phyloP scores from a whole-genome alignment of 352 stramenopile species.

The Halophytophthora polymorphica region DNA sequence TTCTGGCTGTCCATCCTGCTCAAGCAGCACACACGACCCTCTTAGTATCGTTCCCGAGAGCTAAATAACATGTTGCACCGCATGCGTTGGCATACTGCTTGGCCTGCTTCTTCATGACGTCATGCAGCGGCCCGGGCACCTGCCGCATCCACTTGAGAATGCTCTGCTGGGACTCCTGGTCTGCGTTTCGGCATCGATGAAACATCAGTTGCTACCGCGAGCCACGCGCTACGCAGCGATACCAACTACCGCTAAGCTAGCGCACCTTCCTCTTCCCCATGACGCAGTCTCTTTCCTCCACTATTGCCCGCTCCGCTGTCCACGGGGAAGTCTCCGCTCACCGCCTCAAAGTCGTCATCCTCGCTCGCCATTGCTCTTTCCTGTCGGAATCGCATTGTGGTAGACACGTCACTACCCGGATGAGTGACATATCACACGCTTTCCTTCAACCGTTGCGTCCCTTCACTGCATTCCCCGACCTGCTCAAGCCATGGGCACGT shows the following conservation, averaged over 20 bases:
- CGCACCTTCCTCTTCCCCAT: constrained; percentile 17
- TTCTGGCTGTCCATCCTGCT: constrained; percentile 44
- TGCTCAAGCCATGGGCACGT: constrained; percentile 41
- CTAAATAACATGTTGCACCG: background rate
- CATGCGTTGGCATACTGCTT: constrained; percentile 25
- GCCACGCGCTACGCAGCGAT: background rate
- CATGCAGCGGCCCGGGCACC: constrained; percentile 65
- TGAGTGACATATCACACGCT: background rate
- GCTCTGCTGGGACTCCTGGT: constrained; percentile 57
- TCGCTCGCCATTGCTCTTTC: constrained; percentile 2
- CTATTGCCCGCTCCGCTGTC: too few relatives aligned
- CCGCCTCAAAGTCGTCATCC: constrained; percentile 8
- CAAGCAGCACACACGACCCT: background rate
- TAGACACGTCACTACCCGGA: background rate
- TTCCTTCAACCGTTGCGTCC: background rate
- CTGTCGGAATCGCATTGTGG: background rate
- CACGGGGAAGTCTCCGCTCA: too few relatives aligned
- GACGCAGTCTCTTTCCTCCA: constrained; percentile 18
- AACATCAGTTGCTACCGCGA: constrained; percentile 1
- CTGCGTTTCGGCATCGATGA: constrained; percentile 8
- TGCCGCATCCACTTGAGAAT: constrained; percentile 78
- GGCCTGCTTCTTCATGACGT: constrained; percentile 73
- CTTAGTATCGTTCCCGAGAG: constrained; percentile 1
- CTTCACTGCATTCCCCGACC: too few relatives aligned
- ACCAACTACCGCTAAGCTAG: background rate